Conservation (phyloP, 805 yeast genomes). For the Wickerhamiella sergipiensis region DNA sequence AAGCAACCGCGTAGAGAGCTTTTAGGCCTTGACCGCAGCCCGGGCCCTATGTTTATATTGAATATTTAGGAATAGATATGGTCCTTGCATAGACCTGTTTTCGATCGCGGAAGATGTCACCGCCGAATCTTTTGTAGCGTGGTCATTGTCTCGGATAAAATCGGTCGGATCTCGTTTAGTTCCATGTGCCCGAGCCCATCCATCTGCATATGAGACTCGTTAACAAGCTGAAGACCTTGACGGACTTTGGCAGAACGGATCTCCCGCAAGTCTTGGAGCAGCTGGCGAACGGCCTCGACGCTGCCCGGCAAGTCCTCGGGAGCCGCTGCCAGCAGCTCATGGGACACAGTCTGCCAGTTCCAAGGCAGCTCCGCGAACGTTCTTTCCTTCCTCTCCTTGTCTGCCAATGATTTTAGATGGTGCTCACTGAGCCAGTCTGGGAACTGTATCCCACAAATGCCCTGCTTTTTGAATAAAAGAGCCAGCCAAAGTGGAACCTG, state of each 20-base stretch:
- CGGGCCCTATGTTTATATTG: too few relatives aligned
- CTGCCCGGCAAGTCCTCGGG: slow-evolving; percentile 68
- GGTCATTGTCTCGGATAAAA: slow-evolving; percentile 68
- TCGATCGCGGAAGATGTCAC: not conserved
- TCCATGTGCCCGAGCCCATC: slow-evolving; percentile 76
- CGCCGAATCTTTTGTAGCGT: slow-evolving; percentile 42
- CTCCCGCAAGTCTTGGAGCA: slow-evolving; percentile 75
- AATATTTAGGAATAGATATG: not conserved
- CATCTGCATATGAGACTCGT: slow-evolving; percentile 69
- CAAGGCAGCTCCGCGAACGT: slow-evolving; percentile 56
- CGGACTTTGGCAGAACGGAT: slow-evolving; percentile 67
- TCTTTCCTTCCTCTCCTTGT: slow-evolving; percentile 47
- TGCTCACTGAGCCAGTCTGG: slow-evolving; percentile 69
- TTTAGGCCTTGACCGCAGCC: not conserved
- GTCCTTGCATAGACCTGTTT: not conserved
- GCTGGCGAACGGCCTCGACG: slow-evolving; percentile 51
- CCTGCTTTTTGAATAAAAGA: slow-evolving; percentile 64
- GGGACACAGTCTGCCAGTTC: slow-evolving; percentile 78
- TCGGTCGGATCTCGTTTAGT: slow-evolving; percentile 78
- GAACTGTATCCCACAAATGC: slow-evolving; percentile 69
- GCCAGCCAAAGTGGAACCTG: slow-evolving; percentile 84
- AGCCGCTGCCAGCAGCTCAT: slow-evolving; percentile 53
- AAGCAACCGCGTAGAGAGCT: slow-evolving; percentile 12
- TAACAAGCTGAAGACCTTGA: slow-evolving; percentile 62
- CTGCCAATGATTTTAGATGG: slow-evolving; percentile 42